Conservation (phyloP, 2,329 filamentous ascomycete species). For the Fusarium avenaceum region DNA sequence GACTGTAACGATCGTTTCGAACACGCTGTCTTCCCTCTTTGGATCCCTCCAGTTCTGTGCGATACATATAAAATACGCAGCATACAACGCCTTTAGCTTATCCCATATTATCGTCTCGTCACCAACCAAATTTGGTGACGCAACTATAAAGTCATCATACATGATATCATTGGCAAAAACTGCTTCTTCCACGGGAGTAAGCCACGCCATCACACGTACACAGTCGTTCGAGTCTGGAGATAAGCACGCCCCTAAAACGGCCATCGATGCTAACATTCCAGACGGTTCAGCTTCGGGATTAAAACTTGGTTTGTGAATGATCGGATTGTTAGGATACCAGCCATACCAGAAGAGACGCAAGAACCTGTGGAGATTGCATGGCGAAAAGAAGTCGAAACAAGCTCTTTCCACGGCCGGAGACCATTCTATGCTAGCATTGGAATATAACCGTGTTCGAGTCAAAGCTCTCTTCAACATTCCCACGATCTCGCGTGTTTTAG, state of each 20-base stretch:
- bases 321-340: slow-evolving; percentile 1
- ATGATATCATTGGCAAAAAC: neutral
- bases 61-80: neutral
- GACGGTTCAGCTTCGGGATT: neutral
- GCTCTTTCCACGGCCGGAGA: neutral
- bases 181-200: neutral
- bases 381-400: neutral
- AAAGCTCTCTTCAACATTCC: neutral
- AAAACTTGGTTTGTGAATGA: neutral
- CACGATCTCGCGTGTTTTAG: neutral
- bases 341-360: neutral
- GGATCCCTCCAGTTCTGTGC: neutral
- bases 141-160: neutral
- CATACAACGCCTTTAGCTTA: neutral
- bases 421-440: neutral
- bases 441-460: neutral
- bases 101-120: neutral
- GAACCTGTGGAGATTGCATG: neutral
- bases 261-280: neutral
- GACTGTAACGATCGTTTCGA: neutral
- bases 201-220: slow-evolving; percentile 1
- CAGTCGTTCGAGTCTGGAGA: neutral
- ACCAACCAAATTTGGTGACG: neutral
- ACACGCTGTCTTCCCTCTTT: neutral
- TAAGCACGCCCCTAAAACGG: neutral